Base-by-base conservation (phyloP, 2,329 filamentous ascomycete genomes). In the Aspergillus viridinutans region DNA sequence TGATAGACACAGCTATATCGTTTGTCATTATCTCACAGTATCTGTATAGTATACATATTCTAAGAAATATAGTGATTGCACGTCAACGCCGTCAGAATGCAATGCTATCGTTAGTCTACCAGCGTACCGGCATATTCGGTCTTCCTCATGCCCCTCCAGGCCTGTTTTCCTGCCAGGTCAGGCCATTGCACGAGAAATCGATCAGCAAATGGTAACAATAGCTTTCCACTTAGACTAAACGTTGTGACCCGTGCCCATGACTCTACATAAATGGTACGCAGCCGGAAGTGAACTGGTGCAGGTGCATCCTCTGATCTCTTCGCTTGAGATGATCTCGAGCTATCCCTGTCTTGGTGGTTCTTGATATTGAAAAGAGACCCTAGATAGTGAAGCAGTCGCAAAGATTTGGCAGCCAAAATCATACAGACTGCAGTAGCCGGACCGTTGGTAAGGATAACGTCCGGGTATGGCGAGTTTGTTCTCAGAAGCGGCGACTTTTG, bases 351-450 rank as follows among this genome's bases (percentile, higher is more conserved):
- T 58, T 52, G 7, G 54, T 28, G 7, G 55, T 60, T 45, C 54
- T 29, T 58, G 45, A 52, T 58, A 52, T 53, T 54, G 64, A 47
- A 20, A 32, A 58, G 21, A 55, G 51, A 43, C 50, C 54, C 32
- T 51, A 60, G 32, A 53, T 48, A 67, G 43, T 80, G 67, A 58
- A 81, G 77, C 65, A 84, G 80, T n/a, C 82, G 79, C 52, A 89
- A 66, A 14, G 85, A 50, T 2, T 83, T 72, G 1, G 80, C 78
- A 0, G 84, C 83, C 2, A 87, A 68, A 3, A 88, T 73, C 50
- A 96, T 80, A 38, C 96, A 87, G 59, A 96, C 90, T 1, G 88
- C 90, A 0, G 91, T 96, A 0, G 89, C 93, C 0, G 93, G 93
- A 0, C 93, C 93, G 68, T 97, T 97, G 52, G 89, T 91, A 54